Evolutionary conservation across 768 basidiomycete genomes (phyloP), one percentile per base, ranked within the genome.

Genomic region (Naganishia friedmannii): DNA sequence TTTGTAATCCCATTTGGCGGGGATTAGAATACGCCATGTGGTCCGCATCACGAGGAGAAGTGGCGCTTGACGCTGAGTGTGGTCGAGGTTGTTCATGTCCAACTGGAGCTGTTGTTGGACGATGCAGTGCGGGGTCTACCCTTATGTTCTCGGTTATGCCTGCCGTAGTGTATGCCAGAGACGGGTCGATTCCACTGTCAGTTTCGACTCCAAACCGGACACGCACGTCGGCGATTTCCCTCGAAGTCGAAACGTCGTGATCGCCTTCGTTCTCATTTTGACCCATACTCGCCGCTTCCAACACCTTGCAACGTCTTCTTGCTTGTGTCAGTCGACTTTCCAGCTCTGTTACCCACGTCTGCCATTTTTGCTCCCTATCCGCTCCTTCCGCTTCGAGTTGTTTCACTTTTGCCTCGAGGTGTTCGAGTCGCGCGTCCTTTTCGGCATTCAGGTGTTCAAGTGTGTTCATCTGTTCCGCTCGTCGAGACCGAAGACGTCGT

Each of bases 401-500:
- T 46, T 63, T 63, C 37, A 63, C 37, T 29, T 63, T 45, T 37
- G n/a, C 39, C 54, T 57, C 53, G 39, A 68, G n/a, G 42, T 46
- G 53, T 19, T 55, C 67, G 28, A 68, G 34, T 45, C 55, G 67
- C 28, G 34, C 53, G 19, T 68, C 32, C 28, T 56, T 56, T 55
- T 42, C 34, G 1, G 42, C 28, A 34, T 56, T 56, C 21, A 68
- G 42, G 37, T 63, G 39, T 45, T 63, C 60, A 28, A 63, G 60
- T 7, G 39, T 63, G 42, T 45, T 63, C 37, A 63, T 37, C n/a
- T 63, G 60, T 45, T 63, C 60, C 1, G 60, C 60, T 28, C 60
- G 60, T 28, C 60, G 60, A 26, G 60, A 63, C 12, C 68, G 39
- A 26, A 69, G 46, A 21, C 68, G 56, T 31, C 68, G 45, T 42